phyloP scores from a whole-genome alignment of 176 grass and related monocot genomes.

The Dendrocalamus sinicus region DNA sequence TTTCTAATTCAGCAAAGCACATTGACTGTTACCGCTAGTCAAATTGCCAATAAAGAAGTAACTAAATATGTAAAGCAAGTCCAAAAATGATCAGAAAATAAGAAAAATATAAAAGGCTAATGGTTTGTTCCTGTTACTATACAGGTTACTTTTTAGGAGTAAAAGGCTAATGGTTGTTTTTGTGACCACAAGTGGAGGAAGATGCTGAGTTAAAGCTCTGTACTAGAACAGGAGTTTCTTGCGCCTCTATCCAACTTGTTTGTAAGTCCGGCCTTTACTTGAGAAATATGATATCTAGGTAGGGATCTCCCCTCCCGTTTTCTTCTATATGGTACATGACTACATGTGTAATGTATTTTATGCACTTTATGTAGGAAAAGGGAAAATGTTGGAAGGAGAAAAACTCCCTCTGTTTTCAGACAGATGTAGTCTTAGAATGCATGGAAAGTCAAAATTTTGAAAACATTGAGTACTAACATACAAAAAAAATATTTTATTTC shows the following conservation, averaged over 20 bases:
- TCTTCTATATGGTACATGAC: not conserved
- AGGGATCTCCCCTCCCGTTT: no score
- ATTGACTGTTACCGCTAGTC: not conserved
- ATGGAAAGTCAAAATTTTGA: not conserved
- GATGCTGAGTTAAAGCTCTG: no score
- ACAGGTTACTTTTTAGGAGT: not conserved
- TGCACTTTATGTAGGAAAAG: not conserved
- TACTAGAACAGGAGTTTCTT: no score
- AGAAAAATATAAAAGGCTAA: not conserved
- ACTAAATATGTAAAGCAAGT: not conserved
- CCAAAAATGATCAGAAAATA: constrained; percentile 3
- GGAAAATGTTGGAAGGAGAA: not conserved
- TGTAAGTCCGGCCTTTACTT: no score
- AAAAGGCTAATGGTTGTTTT: no score
- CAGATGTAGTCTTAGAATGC: not conserved
- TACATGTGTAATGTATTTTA: not conserved
- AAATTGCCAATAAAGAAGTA: not conserved
- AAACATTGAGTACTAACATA: not conserved
- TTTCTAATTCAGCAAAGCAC: constrained; percentile 11
- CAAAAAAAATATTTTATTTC: not conserved
- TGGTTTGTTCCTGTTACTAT: not conserved
- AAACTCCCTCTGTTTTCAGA: not conserved
- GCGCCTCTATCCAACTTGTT: no score
- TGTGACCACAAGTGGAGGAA: no score
- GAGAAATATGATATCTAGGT: no score